phyloP scores from a whole-genome alignment of 108 stramenopile genomes.

The Poteriospumella lacustris region DNA sequence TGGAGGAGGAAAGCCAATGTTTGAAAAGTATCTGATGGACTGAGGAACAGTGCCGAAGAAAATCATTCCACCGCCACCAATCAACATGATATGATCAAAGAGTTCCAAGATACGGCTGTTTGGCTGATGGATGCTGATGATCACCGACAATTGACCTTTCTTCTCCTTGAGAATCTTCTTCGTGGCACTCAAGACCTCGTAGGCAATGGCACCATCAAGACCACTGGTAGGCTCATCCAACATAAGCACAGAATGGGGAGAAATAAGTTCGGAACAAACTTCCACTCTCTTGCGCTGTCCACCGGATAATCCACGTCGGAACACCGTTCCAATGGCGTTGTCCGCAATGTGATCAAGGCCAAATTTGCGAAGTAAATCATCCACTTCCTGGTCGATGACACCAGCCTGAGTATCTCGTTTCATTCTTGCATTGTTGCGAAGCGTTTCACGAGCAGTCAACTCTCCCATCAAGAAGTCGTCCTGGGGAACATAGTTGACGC shows the following conservation, averaged over 20 bases:
- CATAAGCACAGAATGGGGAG: not conserved
- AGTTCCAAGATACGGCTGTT: conserved; percentile 44
- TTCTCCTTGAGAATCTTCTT: not conserved
- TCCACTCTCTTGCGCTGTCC: conserved; percentile 19
- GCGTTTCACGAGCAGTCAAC: not conserved
- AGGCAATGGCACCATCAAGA: conserved; percentile 14
- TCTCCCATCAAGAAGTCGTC: conserved; percentile 45
- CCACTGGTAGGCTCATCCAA: conserved; percentile 24
- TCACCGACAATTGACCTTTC: conserved; percentile 13
- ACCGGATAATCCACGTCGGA: not conserved
- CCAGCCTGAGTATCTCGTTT: not conserved
- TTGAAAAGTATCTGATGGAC: conserved; percentile 39
- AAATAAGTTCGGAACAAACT: conserved; percentile 12
- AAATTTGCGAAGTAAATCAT: not conserved
- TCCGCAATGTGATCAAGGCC: conserved; percentile 1
- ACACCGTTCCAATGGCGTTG: not conserved
- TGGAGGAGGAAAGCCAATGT: conserved; percentile 38
- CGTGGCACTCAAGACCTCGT: conserved; percentile 8
- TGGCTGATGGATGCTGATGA: conserved; percentile 48
- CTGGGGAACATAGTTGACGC: conserved; percentile 45
- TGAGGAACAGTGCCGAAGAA: conserved; percentile 44
- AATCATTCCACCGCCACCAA: conserved; percentile 29
- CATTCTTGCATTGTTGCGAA: not conserved
- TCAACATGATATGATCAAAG: conserved; percentile 46
- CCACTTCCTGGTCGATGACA: not conserved